phyloP scores from a whole-genome alignment of 202 grass and related monocot species.

The Bolboschoenoplectus hybrid region DNA sequence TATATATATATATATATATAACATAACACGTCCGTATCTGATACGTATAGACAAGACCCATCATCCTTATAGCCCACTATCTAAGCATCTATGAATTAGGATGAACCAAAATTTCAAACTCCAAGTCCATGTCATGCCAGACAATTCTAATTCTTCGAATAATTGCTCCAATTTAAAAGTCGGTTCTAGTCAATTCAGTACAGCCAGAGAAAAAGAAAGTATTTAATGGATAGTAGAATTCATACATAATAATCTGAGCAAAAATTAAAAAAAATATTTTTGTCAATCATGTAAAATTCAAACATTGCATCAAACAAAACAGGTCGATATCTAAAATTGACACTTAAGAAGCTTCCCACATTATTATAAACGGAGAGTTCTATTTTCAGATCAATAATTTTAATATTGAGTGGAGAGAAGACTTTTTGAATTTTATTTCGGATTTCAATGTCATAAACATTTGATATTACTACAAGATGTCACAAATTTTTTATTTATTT shows the following conservation, averaged over 20 bases:
- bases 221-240: neutral
- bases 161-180: neutral
- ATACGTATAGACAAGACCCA: too few relatives aligned
- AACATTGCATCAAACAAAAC: neutral
- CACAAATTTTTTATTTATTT: too few relatives aligned
- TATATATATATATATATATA: too few relatives aligned
- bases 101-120: neutral
- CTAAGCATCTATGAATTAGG: too few relatives aligned
- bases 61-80: too few relatives aligned
- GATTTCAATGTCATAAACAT: too few relatives aligned
- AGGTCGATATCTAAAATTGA: neutral
- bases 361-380: neutral
- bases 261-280: neutral
- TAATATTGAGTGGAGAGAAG: too few relatives aligned
- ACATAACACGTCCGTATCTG: too few relatives aligned
- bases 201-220: neutral
- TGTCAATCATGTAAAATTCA: neutral
- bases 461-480: too few relatives aligned
- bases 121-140: neutral
- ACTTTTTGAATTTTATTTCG: too few relatives aligned
- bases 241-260: neutral
- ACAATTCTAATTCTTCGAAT: neutral
- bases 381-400: too few relatives aligned
- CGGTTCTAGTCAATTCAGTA: neutral
- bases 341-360: neutral